phyloP scores from a whole-genome alignment of 495 filamentous ascomycete species.

The Parathielavia hyrcaniae region DNA sequence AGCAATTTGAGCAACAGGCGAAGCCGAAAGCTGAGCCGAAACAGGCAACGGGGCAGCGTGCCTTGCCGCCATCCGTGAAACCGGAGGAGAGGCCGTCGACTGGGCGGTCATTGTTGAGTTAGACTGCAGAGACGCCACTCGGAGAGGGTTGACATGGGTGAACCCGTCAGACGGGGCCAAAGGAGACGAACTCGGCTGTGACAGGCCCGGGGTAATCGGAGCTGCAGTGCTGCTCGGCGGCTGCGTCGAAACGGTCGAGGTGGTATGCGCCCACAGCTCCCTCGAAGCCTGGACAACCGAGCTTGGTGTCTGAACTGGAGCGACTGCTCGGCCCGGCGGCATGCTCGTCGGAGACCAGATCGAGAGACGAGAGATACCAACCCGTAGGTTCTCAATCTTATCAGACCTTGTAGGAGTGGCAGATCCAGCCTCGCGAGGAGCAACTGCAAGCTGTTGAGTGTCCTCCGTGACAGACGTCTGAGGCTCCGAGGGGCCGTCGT shows the following conservation, averaged over 20 bases:
- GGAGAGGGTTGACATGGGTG: not conserved
- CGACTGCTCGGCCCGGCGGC: not conserved
- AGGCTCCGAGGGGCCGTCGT: not conserved
- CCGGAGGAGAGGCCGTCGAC: not conserved
- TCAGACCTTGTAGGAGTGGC: not conserved
- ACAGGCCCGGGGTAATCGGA: not conserved
- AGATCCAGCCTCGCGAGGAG: not conserved
- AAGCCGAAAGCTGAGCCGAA: not conserved
- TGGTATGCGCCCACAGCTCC: not conserved
- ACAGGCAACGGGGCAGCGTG: not conserved
- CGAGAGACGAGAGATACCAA: conserved; percentile 2
- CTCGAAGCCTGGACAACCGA: not conserved
- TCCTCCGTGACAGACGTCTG: not conserved
- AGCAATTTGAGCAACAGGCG: not conserved
- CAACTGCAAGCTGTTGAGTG: not conserved
- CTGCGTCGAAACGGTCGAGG: not conserved
- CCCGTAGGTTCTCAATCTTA: conserved; percentile 6
- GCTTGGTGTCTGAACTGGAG: not conserved
- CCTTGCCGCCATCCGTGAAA: not conserved
- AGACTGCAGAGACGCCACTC: not conserved
- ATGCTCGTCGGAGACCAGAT: not conserved
- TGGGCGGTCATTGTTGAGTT: not conserved
- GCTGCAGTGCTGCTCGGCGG: too few species aligned
- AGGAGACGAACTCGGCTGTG: not conserved
- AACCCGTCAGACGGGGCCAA: not conserved